These are phyloP conservation scores for Zygoascus biomembranicola DNA, from an alignment of 805 yeast species.

Conservation along the genomic window DNA sequence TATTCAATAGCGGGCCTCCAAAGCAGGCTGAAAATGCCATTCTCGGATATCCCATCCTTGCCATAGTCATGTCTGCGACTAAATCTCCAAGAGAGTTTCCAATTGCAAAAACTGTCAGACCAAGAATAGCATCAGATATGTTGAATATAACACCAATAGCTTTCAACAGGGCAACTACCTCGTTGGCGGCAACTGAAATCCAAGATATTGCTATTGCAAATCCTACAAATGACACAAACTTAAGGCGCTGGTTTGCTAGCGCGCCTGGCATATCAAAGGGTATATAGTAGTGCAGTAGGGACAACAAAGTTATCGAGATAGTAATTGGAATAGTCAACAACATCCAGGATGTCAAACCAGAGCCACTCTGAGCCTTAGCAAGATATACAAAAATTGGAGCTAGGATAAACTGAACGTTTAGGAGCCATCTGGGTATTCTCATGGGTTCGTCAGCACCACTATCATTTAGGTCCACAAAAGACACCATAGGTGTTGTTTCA, in stretches of 20 bases:
- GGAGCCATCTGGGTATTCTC: background rate
- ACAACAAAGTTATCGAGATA: slow-evolving; percentile 4
- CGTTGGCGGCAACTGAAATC: slow-evolving; percentile 63
- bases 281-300: slow-evolving; percentile 6
- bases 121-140: slow-evolving; percentile 71
- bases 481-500: background rate
- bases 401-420: background rate
- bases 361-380: background rate
- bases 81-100: slow-evolving; percentile 92
- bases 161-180: slow-evolving; percentile 57
- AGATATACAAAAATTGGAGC: background rate
- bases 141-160: slow-evolving; percentile 50
- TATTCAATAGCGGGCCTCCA: slow-evolving; percentile 81
- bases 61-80: slow-evolving; percentile 73
- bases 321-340: background rate
- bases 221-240: slow-evolving; percentile 35
- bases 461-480: background rate
- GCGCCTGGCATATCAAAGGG: slow-evolving; percentile 1
- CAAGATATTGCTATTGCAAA: slow-evolving; percentile 59
- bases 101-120: slow-evolving; percentile 80
- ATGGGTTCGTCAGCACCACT: background rate
- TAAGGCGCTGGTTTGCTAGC: slow-evolving; percentile 1
- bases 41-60: slow-evolving; percentile 70
- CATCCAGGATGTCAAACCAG: background rate
- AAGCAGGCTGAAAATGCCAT: slow-evolving; percentile 95